Conservation (phyloP, 225 moss, liverwort and hornwort species). For the Straminergon stramineum region DNA sequence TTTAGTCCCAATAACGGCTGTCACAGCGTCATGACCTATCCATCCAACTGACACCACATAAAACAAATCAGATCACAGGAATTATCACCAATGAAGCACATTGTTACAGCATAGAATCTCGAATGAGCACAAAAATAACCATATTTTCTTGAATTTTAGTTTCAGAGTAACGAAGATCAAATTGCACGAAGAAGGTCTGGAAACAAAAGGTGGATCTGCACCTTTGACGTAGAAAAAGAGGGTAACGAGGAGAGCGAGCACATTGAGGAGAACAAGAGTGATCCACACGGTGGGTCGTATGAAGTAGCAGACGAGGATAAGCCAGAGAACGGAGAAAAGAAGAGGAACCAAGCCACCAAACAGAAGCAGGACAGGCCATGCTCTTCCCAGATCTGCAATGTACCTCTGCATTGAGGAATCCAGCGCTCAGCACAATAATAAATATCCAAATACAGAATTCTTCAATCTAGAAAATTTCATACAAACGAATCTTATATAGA, state of each 20-base stretch:
- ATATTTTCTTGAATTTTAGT: rapidly evolving
- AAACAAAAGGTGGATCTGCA: neutral
- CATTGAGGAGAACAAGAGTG: conserved; percentile 51
- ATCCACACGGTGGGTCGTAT: conserved; percentile 59
- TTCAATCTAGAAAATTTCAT: rapidly evolving
- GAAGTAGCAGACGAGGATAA: conserved; percentile 61
- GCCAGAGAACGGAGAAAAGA: conserved; percentile 57
- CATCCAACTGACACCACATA: conserved; percentile 55
- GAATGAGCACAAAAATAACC: neutral
- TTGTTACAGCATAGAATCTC: too few species aligned
- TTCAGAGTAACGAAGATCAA: rapidly evolving
- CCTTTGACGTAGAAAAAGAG: conserved; percentile 81
- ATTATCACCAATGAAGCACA: rapidly evolving
- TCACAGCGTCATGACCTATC: conserved; percentile 74
- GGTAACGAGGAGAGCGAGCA: conserved; percentile 61
- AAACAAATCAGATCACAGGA: too few species aligned
- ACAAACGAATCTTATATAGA: rapidly evolving
- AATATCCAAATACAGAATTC: too few species aligned
- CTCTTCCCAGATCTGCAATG: conserved; percentile 66
- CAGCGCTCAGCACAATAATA: neutral
- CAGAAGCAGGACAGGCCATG: conserved; percentile 82
- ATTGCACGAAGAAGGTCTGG: rapidly evolving
- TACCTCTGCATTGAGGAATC: conserved; percentile 55
- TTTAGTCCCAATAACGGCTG: conserved; percentile 58
- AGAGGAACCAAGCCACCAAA: conserved; percentile 82